These are phyloP conservation scores for Magnusiomyces clavatus DNA, from an alignment of 1,139 yeast species.

Conservation along the genomic window DNA sequence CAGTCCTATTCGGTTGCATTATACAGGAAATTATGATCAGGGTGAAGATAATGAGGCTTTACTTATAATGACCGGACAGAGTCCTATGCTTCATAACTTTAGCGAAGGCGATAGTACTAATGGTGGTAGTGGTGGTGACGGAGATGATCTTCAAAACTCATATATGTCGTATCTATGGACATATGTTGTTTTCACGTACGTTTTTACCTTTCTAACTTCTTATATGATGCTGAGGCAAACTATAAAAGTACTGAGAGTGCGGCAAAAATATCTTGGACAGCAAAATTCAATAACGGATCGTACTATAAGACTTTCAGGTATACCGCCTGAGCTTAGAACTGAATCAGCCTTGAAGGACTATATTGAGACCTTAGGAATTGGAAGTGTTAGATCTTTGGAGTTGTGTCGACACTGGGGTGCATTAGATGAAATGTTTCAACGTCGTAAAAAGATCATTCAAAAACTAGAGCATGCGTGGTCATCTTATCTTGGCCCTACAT, in stretches of 20 bases:
- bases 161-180: slow-evolving; percentile 50
- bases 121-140: slow-evolving; percentile 16
- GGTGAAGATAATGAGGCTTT: slow-evolving; percentile 35
- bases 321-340: slow-evolving; percentile 74
- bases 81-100: slow-evolving; percentile 10
- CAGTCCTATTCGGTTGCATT: slow-evolving; percentile 65
- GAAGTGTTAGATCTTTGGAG: slow-evolving; percentile 66
- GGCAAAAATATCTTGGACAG: slow-evolving; percentile 78
- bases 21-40: slow-evolving; percentile 62
- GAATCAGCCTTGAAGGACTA: slow-evolving; percentile 62
- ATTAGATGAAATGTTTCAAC: slow-evolving; percentile 55
- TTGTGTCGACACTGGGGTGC: slow-evolving; percentile 82
- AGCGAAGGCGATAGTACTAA: slow-evolving; percentile 19
- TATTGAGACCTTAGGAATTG: slow-evolving; percentile 70
- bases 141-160: slow-evolving; percentile 21
- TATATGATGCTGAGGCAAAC: slow-evolving; percentile 62
- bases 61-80: not conserved
- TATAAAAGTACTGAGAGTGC: slow-evolving; percentile 56
- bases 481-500: slow-evolving; percentile 47
- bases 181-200: slow-evolving; percentile 79
- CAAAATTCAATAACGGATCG: slow-evolving; percentile 91
- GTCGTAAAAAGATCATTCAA: slow-evolving; percentile 46
- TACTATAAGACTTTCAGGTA: slow-evolving; percentile 82
- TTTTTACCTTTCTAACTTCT: slow-evolving; percentile 66
- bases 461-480: slow-evolving; percentile 73